Conservation (phyloP, 768 basidiomycete genomes). For the Russula sp. region DNA sequence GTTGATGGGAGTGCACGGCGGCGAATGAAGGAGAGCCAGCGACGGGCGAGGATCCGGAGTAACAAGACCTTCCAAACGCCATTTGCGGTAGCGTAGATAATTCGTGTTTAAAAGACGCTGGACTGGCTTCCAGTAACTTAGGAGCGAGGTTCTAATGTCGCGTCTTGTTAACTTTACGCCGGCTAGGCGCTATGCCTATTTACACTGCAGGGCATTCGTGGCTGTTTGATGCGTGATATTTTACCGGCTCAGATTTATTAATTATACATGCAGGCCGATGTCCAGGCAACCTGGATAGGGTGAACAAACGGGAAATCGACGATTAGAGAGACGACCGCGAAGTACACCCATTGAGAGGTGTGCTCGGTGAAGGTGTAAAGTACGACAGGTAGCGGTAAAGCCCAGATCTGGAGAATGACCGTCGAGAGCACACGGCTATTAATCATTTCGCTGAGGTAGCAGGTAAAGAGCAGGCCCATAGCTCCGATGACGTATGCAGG, state of each 20-base stretch:
- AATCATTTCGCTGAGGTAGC: slow-evolving; percentile 52
- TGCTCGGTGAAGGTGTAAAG: slow-evolving; percentile 49
- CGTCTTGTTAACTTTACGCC: neutral
- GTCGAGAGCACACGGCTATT: slow-evolving; percentile 55
- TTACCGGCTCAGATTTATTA: no score
- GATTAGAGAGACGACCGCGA: slow-evolving; percentile 50
- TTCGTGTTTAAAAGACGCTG: neutral
- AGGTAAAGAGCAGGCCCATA: slow-evolving; percentile 42
- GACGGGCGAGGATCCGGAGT: slow-evolving; percentile 41
- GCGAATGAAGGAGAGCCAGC: slow-evolving; percentile 49
- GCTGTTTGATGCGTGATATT: no score
- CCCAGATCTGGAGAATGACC: slow-evolving; percentile 58
- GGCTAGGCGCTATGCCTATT: neutral
- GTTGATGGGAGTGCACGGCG: slow-evolving; percentile 31
- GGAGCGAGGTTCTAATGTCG: neutral
- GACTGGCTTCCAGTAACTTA: neutral
- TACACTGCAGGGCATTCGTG: neutral
- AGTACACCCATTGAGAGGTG: slow-evolving; percentile 58
- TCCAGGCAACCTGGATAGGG: slow-evolving; percentile 48
- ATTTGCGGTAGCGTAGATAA: slow-evolving; percentile 8
- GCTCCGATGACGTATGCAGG: slow-evolving; percentile 57
- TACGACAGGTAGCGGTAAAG: slow-evolving; percentile 56
- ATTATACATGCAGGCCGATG: no score
- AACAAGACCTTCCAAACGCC: slow-evolving; percentile 32
- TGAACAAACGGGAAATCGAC: slow-evolving; percentile 50